Percentiles rank a stretch among this genome's conserved stretches.
These are phyloP conservation scores for Lepidium campestre DNA, from an alignment of 441 rosid species.

Conservation along the genomic window DNA sequence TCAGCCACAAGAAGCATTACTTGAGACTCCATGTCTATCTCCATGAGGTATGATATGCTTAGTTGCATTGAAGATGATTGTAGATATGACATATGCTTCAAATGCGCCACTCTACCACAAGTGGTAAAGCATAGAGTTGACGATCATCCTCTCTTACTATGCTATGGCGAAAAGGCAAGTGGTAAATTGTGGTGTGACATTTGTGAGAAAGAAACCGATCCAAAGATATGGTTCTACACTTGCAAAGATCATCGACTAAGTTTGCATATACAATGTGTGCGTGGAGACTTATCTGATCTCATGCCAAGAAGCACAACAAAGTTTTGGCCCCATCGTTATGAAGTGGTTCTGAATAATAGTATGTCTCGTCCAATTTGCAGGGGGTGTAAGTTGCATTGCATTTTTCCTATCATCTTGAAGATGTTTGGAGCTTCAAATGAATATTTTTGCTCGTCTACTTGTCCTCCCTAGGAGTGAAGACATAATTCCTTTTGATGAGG, in stretches of 20 bases:
- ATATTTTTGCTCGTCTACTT: background rate
- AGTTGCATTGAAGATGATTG: conserved; percentile 24
- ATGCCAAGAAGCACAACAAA: background rate
- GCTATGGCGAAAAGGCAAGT: background rate
- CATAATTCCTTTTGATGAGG: no score
- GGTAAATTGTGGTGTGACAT: background rate
- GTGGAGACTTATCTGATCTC: background rate
- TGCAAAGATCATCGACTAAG: background rate
- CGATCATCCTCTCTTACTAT: background rate
- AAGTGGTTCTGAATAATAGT: background rate
- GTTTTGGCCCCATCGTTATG: background rate
- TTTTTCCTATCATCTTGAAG: background rate
- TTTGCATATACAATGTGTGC: background rate
- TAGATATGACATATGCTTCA: background rate
- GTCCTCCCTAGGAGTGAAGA: no score
- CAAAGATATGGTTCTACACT: background rate
- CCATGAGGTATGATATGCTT: background rate
- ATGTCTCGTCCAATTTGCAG: background rate
- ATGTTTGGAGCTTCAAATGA: background rate
- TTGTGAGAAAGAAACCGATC: background rate
- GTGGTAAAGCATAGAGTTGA: background rate
- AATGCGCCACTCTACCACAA: background rate
- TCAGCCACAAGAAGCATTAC: no score
- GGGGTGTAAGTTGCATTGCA: background rate
- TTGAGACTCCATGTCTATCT: no score